A percentile compares a stretch with the other conserved stretches of the same genome.
These are phyloP conservation scores for Bertia moriformis DNA, from an alignment of 2,329 filamentous ascomycete species.

Conservation along the genomic window DNA sequence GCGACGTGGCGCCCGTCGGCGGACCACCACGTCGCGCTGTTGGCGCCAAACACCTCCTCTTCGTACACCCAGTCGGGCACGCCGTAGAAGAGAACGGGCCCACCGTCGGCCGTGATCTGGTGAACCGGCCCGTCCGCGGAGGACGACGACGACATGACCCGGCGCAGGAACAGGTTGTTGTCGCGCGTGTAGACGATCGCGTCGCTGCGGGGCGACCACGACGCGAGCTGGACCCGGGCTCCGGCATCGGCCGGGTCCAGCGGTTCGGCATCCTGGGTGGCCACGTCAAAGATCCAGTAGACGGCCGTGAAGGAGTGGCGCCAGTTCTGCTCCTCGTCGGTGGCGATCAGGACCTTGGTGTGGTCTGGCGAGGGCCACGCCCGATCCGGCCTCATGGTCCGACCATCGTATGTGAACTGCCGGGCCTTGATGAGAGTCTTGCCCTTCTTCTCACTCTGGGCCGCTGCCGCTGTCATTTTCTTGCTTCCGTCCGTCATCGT, in stretches of 20 bases:
- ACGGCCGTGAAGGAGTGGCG: constrained; percentile 73
- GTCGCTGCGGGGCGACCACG: constrained; percentile 78
- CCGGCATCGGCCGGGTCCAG: constrained; percentile 56
- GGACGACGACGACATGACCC: constrained; percentile 25
- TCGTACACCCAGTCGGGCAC: constrained; percentile 97
- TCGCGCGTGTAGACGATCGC: constrained; percentile 76
- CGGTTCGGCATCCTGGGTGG: constrained; percentile 61
- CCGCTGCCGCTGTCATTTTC: constrained; percentile 14
- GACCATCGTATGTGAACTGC: constrained; percentile 43
- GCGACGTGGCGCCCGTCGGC: constrained; percentile 77
- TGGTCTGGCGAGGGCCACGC: constrained; percentile 70
- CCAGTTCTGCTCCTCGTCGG: constrained; percentile 64
- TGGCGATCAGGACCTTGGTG: constrained; percentile 72
- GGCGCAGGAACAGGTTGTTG: constrained; percentile 80
- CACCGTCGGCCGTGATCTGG: constrained; percentile 75
- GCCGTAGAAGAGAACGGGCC: constrained; percentile 81
- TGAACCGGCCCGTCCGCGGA: constrained; percentile 24
- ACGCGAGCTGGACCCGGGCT: constrained; percentile 65
- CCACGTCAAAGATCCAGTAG: constrained; percentile 89
- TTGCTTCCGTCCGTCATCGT: constrained; percentile 28
- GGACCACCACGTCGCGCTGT: constrained; percentile 90
- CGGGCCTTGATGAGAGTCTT: constrained; percentile 64
- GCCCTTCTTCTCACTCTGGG: constrained; percentile 31
- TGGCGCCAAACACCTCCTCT: constrained; percentile 63
- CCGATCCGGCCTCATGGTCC: constrained; percentile 37